Base-by-base conservation (phyloP, 2,329 filamentous ascomycete species). In the Aspergillus pseudoglaucus region DNA sequence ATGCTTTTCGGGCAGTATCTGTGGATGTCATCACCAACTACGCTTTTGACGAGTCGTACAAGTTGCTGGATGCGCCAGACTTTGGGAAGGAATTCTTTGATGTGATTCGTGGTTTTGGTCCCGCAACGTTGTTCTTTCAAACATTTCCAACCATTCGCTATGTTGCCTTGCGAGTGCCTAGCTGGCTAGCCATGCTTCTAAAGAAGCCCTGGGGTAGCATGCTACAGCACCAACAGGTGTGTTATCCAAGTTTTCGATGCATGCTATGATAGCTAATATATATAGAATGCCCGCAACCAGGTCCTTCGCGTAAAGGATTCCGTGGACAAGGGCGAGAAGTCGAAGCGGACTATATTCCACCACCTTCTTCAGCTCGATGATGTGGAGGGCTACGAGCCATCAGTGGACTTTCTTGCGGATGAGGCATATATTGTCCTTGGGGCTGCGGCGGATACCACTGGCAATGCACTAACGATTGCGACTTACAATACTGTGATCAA, bases 361-460 rank as follows among this genome's bases (percentile, higher is more conserved):
- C 53, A 42, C 45, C 53, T 50, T 12, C 48, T 58, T 22, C 49
- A 48, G 18, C 51, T 53, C 2, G 47, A 55, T 45, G 53, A 51
- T 7, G 46, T 47, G 1, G 52, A 58, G n/a, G 52, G 35, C 3
- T 49, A 58, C 35, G 47, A 46, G n/a, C 54, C 57, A 5, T 55
- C 47, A 4, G 49, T 58, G 10, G 47, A 56, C 4, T 45, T 64
- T 38, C 52, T 64, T 14, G 60, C 57, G 44, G 57, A 64, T 42
- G 57, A 66, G 45, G 58, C 53, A 9, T 62, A 57, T 47, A 53
- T 55, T 30, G 35, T 65, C 39, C 43, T 65, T 25, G 58, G 51
- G 7, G 65, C 65, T 1, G 64, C 62, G 1, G 56, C 64, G 3
- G 65, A 67, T 44, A 68, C 64, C 1, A 68, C 65, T 0, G 64